A percentile compares a stretch with the other conserved stretches of the same genome.
These are phyloP conservation scores for Fusarium ramigenum DNA, from an alignment of 2,329 filamentous ascomycete genomes.

Conservation along the genomic window DNA sequence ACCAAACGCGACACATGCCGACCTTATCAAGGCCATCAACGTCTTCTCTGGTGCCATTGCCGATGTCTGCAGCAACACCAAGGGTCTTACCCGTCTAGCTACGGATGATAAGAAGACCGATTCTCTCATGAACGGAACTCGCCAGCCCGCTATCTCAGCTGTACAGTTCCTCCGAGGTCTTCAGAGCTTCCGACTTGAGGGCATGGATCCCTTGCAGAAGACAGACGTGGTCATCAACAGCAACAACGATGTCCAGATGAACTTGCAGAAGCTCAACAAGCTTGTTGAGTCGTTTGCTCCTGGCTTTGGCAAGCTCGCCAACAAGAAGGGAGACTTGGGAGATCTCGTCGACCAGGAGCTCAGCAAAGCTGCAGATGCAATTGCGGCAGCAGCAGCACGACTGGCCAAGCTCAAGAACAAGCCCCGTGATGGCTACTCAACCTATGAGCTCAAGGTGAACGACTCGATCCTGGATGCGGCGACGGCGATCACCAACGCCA, in stretches of 20 bases:
- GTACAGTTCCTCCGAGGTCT: slow-evolving; percentile 95
- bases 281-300: slow-evolving; percentile 91
- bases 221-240: slow-evolving; percentile 97
- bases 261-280: slow-evolving; percentile 92
- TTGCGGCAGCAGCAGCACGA: slow-evolving; percentile 88
- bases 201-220: slow-evolving; percentile 89
- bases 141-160: slow-evolving; percentile 84
- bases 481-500: slow-evolving; percentile 91
- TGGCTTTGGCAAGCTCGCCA: slow-evolving; percentile 81
- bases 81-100: slow-evolving; percentile 90
- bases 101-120: slow-evolving; percentile 96
- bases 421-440: slow-evolving; percentile 93
- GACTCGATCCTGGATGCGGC: slow-evolving; percentile 95
- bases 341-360: slow-evolving; percentile 93
- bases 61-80: slow-evolving; percentile 95
- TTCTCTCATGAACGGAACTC: slow-evolving; percentile 81
- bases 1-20: slow-evolving; percentile 86
- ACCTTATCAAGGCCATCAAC: slow-evolving; percentile 92
- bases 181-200: slow-evolving; percentile 92
- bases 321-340: slow-evolving; percentile 85
- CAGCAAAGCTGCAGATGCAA: slow-evolving; percentile 92
- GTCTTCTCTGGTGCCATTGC: slow-evolving; percentile 90
- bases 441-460: slow-evolving; percentile 95
- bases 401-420: slow-evolving; percentile 95
- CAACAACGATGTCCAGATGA: slow-evolving; percentile 95